Evolutionary conservation across 306 rosid species (phyloP), one percentile per base, ranked within the genome.

Genomic region (Lathyrus sativus): DNA sequence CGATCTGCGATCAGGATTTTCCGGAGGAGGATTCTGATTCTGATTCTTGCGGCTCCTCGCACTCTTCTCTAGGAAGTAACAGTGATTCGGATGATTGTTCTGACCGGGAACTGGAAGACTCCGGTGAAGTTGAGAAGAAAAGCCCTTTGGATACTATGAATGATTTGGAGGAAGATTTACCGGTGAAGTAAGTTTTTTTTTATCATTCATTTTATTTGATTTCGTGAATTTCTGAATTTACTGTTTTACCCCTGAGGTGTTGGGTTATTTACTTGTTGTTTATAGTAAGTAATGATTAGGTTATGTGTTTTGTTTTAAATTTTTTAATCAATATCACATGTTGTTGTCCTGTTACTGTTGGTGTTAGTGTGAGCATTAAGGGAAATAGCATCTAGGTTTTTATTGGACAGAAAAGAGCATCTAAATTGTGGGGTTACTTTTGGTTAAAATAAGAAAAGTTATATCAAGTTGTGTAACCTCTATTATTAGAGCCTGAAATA

Each of bases 21-120:
- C 67, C 15, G 8, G 72, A 38, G 8, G 85, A 63, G 2, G 91
- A 85, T 62, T 62, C 67, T 48, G 93, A 85, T 62, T 75, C 76
- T 10, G 92, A 86, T 61, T 80, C 89, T n/a, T 68, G 85, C 41
- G 80, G 80, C 74, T 76, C 79, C 2, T 80, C 96, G 9, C 87
- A 95, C 4, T 80, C 96, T 10, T 90, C 96, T 35, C 64, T 90
- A 22, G 95, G 96, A 0, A 74, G 82, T 54, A 87, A 87, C 55
- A 85, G 89, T 66, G 79, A 51, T 45, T 71, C 90, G 22, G 84
- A 62, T 38, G 83, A 62, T 17, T 84, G 85, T 18, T 89, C 85
- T 7, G 86, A 76, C 72, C 85, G 65, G 51, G 96, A 85, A 41
- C 86, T 61, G 46, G 96, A 85, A 28, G 87, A 81, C 15, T 84